Percentiles rank a stretch among this genome's conserved stretches.
phyloP scores from a whole-genome alignment of 202 grass and related monocot genomes.

The Saccharum hybrid region DNA sequence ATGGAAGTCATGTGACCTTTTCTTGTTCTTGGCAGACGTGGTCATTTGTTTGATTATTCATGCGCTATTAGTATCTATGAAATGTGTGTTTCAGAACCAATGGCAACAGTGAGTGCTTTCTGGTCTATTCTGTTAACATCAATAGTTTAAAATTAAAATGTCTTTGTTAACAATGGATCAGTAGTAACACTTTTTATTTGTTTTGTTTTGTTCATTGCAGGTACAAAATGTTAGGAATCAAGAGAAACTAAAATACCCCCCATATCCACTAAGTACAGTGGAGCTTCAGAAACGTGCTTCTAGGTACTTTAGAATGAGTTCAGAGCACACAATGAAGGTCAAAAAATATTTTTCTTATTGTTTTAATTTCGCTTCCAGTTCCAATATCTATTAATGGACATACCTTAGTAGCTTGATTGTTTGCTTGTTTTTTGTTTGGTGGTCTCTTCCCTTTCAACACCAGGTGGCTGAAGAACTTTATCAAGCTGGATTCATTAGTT shows the following conservation, averaged over 20 bases:
- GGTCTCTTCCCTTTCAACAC: slow-evolving; percentile 39
- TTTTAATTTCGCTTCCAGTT: slow-evolving; percentile 33
- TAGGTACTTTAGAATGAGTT: slow-evolving; percentile 97
- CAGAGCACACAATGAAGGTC: slow-evolving; percentile 58
- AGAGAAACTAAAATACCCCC: slow-evolving; percentile 94
- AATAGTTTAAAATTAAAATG: slow-evolving; percentile 32
- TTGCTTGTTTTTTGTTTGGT: slow-evolving; percentile 38
- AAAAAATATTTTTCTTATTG: slow-evolving; percentile 29
- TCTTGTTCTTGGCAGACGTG: slow-evolving; percentile 65
- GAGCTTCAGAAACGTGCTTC: slow-evolving; percentile 99
- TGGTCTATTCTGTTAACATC: slow-evolving; percentile 36
- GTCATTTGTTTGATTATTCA: slow-evolving; percentile 89
- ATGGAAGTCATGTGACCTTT: slow-evolving; percentile 34
- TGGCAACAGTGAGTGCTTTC: slow-evolving; percentile 73
- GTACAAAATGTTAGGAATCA: slow-evolving; percentile 87
- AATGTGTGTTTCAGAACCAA: slow-evolving; percentile 93
- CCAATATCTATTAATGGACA: slow-evolving; percentile 42
- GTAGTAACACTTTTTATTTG: slow-evolving; percentile 1
- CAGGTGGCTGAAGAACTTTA: slow-evolving; percentile 90
- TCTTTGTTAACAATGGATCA: slow-evolving; percentile 26
- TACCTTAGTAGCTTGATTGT: slow-evolving; percentile 9
- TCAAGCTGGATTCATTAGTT: slow-evolving; percentile 95
- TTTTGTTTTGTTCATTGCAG: slow-evolving; percentile 45
- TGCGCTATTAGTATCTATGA: slow-evolving; percentile 83
- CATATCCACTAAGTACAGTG: slow-evolving; percentile 92